Percentiles rank a stretch among this genome's conserved stretches.
Conservation (phyloP, 257 asterid genomes). For the Petunia secreta region DNA sequence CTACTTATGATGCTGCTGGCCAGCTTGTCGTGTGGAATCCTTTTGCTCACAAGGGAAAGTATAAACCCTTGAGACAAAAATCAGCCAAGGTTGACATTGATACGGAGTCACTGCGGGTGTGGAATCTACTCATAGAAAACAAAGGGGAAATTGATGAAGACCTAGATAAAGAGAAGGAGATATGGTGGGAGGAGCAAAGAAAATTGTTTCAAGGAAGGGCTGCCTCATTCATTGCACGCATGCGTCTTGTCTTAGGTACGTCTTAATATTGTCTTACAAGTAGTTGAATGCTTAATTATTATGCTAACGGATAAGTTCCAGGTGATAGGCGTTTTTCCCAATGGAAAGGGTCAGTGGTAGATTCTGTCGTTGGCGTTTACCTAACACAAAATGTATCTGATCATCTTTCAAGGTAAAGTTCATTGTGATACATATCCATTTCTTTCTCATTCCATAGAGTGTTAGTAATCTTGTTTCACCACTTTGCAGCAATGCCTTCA, state of each 20-base stretch:
- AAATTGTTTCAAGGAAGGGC: slow-evolving; percentile 30
- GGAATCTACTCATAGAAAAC: slow-evolving; percentile 40
- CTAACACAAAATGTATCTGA: slow-evolving; percentile 69
- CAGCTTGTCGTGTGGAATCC: slow-evolving; percentile 37
- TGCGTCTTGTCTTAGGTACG: slow-evolving; percentile 55
- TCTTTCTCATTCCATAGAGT: not conserved
- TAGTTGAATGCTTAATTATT: slow-evolving; percentile 9
- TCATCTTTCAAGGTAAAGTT: slow-evolving; percentile 53
- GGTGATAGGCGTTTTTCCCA: slow-evolving; percentile 46
- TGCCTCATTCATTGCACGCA: slow-evolving; percentile 34
- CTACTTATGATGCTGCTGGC: slow-evolving; percentile 23
- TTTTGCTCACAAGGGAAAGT: slow-evolving; percentile 20
- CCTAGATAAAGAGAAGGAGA: slow-evolving; percentile 31
- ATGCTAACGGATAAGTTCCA: slow-evolving; percentile 30
- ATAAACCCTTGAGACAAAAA: slow-evolving; percentile 10
- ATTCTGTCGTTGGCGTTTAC: slow-evolving; percentile 60
- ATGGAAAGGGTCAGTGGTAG: slow-evolving; percentile 71
- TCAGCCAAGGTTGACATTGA: slow-evolving; percentile 49
- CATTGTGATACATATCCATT: not conserved
- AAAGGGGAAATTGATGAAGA: slow-evolving; percentile 32
- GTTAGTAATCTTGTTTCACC: not conserved
- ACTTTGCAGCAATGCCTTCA: slow-evolving; percentile 55
- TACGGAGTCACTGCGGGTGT: slow-evolving; percentile 33
- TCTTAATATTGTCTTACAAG: slow-evolving; percentile 6
- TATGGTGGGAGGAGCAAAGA: slow-evolving; percentile 38